Base-by-base conservation (phyloP, 768 basidiomycete species). In the Thelephora ganbajun region DNA sequence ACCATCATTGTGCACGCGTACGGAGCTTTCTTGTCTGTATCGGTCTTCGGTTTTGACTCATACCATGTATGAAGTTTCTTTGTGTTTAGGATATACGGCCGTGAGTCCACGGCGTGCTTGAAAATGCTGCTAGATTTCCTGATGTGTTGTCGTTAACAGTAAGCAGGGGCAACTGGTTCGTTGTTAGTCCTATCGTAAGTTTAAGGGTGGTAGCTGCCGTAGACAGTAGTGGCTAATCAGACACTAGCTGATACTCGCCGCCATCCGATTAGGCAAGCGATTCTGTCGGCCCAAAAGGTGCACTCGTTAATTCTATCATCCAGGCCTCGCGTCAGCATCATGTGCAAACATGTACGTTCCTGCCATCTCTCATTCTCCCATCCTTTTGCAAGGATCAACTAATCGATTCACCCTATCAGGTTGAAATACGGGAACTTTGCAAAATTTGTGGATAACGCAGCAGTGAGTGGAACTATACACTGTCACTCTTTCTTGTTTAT, bases 1-100 rank as follows among this genome's bases (percentile, higher is more conserved):
- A 61, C 57, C 7, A 54, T 61, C 46, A 51, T 56, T 13, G 52
- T 57, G 0, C 60, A 61, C 45, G 58, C 58, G 60, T 61, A 26
- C 33, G 58, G 44, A 51, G 39, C 20, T 34, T 12, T 16, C 13
- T 16, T 7, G 41, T 14, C 20, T 47, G 7, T n/a, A 20, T n/a
- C 14, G 22, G 5, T 22, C 13, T 16, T n/a, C 6, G 1, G 20
- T 20, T 34, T 33, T 30, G 39, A n/a, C 33, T 3, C 19, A 30
- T 4, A 19, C 19, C 4, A 3, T n/a, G 5, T 3, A 5, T 18
- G 22, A 18, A 62, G 60, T 44, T 62, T 62, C 48, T 62, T 60
- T 48, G 55, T 33, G 11, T 55, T 57, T 30, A 48, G 59, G 30
- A 35, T 60, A 20, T 53, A 43, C 43, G 48, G 49, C 12, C 46